A percentile compares a stretch with the other conserved stretches of the same genome.
Evolutionary conservation across 1,139 yeast species (phyloP).

Genomic region (Geotrichum fermentans): DNA sequence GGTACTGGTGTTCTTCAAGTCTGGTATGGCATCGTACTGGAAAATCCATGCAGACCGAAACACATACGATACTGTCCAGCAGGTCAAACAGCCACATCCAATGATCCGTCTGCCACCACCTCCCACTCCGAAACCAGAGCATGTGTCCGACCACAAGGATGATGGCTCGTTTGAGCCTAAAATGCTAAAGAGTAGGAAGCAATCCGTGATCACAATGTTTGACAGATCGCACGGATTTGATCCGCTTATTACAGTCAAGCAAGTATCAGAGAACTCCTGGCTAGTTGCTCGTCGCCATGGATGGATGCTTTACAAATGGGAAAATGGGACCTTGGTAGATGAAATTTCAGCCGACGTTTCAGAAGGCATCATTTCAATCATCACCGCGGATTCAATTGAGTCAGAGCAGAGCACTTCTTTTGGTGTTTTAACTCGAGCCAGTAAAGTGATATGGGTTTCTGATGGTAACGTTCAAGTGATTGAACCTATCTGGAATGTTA

Average conservation of each 20-base stretch:
- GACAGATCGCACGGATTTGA: conserved; percentile 22
- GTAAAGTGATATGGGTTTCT: conserved; percentile 26
- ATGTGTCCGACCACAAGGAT: background rate
- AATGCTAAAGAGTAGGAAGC: conserved; percentile 10
- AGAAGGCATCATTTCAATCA: conserved; percentile 19
- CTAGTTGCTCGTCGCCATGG: conserved; percentile 26
- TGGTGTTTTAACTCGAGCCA: conserved; percentile 27
- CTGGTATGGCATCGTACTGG: conserved; percentile 22
- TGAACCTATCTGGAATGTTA: conserved; percentile 24
- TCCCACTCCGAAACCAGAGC: conserved; percentile 1
- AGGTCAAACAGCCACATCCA: conserved; percentile 11
- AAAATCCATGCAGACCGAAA: conserved; percentile 13
- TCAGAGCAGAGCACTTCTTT: conserved; percentile 15
- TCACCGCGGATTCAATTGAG: conserved; percentile 17
- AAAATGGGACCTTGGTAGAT: conserved; percentile 22
- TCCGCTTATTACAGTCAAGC: conserved; percentile 21
- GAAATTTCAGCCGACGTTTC: conserved; percentile 27
- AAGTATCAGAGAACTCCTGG: conserved; percentile 25
- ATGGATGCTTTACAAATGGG: conserved; percentile 29
- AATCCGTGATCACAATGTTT: conserved; percentile 16
- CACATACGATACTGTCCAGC: conserved; percentile 11
- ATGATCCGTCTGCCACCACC: conserved; percentile 17
- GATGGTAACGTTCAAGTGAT: conserved; percentile 26
- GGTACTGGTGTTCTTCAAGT: conserved; percentile 22
- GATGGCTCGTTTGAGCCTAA: conserved; percentile 9